Evolutionary conservation across 768 basidiomycete genomes (phyloP).

Genomic region (Mycena vulgaris): DNA sequence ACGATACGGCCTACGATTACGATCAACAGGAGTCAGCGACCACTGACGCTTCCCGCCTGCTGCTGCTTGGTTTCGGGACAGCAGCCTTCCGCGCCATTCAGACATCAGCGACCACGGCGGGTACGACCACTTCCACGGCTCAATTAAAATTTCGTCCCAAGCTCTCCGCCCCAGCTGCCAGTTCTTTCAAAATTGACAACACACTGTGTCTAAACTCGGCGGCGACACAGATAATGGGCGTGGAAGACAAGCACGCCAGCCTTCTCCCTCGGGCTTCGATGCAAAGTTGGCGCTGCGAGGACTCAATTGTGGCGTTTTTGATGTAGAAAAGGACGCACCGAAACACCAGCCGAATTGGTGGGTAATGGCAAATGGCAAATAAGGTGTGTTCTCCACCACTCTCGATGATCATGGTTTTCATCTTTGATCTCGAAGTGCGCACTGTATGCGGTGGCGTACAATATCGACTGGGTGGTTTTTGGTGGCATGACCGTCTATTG

Average conservation of each 20-base stretch:
- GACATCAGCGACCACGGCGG: neutral
- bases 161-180: neutral
- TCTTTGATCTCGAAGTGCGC: conserved; percentile 12
- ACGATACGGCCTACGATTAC: neutral
- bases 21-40: no score
- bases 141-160: neutral
- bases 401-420: neutral
- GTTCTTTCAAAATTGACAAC: neutral
- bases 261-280: neutral
- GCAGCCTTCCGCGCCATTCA: neutral
- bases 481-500: neutral
- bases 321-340: neutral
- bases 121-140: no score
- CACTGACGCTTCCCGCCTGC: neutral
- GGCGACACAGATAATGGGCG: neutral
- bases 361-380: conserved; percentile 11
- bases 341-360: conserved; percentile 17
- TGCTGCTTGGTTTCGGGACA: neutral
- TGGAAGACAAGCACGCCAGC: conserved; percentile 7
- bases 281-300: conserved; percentile 3
- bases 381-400: conserved; percentile 5
- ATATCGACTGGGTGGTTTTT: conserved; percentile 6
- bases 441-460: conserved; percentile 14
- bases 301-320: neutral
- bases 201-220: neutral